Percentiles rank a stretch among this genome's conserved stretches.
Conservation (phyloP, 352 stramenopile species). For the Globisporangium splendens region DNA sequence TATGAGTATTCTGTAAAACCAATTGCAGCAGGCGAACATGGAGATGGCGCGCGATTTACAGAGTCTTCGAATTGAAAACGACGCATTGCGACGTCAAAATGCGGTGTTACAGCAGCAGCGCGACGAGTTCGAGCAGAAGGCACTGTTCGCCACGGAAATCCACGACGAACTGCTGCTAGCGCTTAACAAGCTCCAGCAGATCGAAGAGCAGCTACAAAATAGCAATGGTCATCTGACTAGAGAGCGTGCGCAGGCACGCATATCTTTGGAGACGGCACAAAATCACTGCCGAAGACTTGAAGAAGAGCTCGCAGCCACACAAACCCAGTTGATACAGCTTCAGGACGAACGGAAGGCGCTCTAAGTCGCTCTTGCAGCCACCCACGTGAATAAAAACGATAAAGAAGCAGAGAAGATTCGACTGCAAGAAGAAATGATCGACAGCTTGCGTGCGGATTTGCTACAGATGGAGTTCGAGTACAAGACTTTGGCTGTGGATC, state of each 20-base stretch:
- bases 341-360: constrained; percentile 39
- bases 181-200: constrained; percentile 39
- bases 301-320: constrained; percentile 38
- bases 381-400: constrained; percentile 14
- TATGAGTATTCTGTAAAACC: constrained; percentile 10
- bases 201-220: constrained; percentile 28
- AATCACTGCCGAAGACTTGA: constrained; percentile 47
- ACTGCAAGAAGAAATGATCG: constrained; percentile 46
- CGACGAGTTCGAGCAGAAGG: constrained; percentile 21
- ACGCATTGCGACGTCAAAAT: constrained; percentile 41
- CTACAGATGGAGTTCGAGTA: constrained; percentile 69
- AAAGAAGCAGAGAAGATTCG: constrained; percentile 30
- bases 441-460: constrained; percentile 50
- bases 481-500: constrained; percentile 46
- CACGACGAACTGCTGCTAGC: constrained; percentile 51
- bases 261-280: constrained; percentile 44
- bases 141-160: constrained; percentile 22
- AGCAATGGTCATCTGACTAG: constrained; percentile 17
- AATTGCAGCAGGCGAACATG: constrained; percentile 19
- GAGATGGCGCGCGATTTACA: constrained; percentile 27
- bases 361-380: constrained; percentile 27
- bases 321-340: constrained; percentile 40
- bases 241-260: constrained; percentile 27
- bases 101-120: constrained; percentile 20
- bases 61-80: constrained; percentile 39